Conservation (phyloP, 805 yeast species). For the Kodamaea leandrae region DNA sequence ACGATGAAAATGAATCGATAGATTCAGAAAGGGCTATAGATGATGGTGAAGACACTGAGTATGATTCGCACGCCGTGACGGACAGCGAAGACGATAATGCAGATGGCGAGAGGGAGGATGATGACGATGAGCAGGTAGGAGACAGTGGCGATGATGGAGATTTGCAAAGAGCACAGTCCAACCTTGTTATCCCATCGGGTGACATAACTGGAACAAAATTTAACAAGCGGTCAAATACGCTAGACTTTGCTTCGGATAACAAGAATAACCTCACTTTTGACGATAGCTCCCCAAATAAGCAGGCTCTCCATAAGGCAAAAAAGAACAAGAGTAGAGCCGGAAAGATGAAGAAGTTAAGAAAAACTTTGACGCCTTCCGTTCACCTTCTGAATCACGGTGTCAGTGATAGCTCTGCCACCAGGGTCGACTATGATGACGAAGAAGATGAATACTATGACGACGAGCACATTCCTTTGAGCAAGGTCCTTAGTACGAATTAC, state of each 20-base stretch:
- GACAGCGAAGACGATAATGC: slow-evolving; percentile 11
- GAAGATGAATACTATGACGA: slow-evolving; percentile 13
- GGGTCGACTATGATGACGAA: slow-evolving; percentile 16
- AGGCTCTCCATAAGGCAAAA: slow-evolving; percentile 16
- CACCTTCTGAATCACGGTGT: slow-evolving; percentile 11
- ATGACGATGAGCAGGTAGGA: slow-evolving; percentile 14
- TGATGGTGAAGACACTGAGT: background rate
- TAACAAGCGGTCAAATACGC: slow-evolving; percentile 46
- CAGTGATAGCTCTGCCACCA: slow-evolving; percentile 12
- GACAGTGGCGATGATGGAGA: slow-evolving; percentile 15
- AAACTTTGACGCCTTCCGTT: slow-evolving; percentile 12
- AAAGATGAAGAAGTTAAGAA: slow-evolving; percentile 9
- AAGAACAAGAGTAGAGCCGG: slow-evolving; percentile 3
- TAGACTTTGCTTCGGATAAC: slow-evolving; percentile 34
- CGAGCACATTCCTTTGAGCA: slow-evolving; percentile 13
- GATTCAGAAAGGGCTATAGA: slow-evolving; percentile 18
- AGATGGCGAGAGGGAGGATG: slow-evolving; percentile 12
- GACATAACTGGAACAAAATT: slow-evolving; percentile 37
- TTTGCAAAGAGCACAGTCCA: slow-evolving; percentile 28
- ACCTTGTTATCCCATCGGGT: slow-evolving; percentile 32
- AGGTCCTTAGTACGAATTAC: slow-evolving; percentile 56
- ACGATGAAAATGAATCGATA: slow-evolving; percentile 20
- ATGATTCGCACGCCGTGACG: slow-evolving; percentile 1
- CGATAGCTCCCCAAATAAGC: slow-evolving; percentile 48
- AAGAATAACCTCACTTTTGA: slow-evolving; percentile 4